Conservation (phyloP, 257 asterid genomes). For the Salvia rosmarinus region DNA sequence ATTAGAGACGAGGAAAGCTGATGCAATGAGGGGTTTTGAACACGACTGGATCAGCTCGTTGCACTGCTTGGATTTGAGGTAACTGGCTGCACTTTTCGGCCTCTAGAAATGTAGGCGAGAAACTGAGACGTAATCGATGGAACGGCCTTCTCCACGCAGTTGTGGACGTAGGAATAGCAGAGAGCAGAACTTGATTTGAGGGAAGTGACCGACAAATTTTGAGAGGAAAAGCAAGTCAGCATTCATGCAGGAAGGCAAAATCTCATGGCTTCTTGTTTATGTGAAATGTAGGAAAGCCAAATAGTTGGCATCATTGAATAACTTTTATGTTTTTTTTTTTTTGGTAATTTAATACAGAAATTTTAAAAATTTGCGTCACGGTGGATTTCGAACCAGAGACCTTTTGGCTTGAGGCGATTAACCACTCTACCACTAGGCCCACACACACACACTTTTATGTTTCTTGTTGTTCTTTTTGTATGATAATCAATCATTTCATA, state of each 20-base stretch:
- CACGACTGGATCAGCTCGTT: background rate
- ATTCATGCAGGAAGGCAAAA: conserved; percentile 25
- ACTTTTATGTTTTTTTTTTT: too few species aligned
- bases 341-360: too few species aligned
- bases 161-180: background rate
- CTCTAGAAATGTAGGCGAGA: background rate
- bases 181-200: background rate
- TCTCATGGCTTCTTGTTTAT: conserved; percentile 36
- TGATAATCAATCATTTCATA: background rate
- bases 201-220: background rate
- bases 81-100: background rate
- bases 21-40: background rate
- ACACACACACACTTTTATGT: too few species aligned
- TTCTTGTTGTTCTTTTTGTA: background rate
- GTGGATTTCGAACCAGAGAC: too few species aligned
- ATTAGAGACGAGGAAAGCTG: conserved; percentile 35
- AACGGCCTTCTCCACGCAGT: background rate
- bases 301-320: too few species aligned
- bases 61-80: background rate
- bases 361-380: too few species aligned
- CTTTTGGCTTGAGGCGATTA: too few species aligned
- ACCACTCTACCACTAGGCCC: too few species aligned
- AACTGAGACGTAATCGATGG: too few species aligned
- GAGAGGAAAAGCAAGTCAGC: background rate
- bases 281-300: conserved; percentile 7